A percentile compares a stretch with the other conserved stretches of the same genome.
These are phyloP conservation scores for Tetracladium maxilliforme DNA, from an alignment of 2,329 filamentous ascomycete genomes.

Conservation along the genomic window DNA sequence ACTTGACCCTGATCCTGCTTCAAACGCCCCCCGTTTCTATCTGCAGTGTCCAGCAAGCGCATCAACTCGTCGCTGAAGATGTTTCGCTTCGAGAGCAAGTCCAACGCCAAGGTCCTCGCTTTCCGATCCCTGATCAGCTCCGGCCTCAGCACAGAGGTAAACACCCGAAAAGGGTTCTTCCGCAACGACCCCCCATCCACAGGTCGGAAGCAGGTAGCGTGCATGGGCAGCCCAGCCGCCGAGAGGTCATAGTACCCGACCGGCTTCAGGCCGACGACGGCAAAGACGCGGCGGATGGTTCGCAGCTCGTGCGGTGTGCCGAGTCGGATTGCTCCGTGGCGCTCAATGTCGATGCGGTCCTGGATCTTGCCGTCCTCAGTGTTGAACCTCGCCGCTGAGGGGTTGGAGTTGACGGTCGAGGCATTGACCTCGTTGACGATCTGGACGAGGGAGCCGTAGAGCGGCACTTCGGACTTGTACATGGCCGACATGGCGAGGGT, in stretches of 20 bases:
- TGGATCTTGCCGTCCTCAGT: slow-evolving; percentile 7
- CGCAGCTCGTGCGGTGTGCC: slow-evolving; percentile 26
- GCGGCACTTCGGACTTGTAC: slow-evolving; percentile 18
- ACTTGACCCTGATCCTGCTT: slow-evolving; percentile 13
- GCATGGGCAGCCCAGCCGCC: slow-evolving; percentile 29
- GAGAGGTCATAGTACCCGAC: slow-evolving; percentile 37
- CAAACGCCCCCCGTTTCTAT: slow-evolving; percentile 13
- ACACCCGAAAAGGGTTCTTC: slow-evolving; percentile 28
- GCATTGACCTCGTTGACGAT: slow-evolving; percentile 13
- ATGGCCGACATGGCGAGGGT: slow-evolving; percentile 17
- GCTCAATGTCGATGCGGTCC: slow-evolving; percentile 15
- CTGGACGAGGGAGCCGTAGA: slow-evolving; percentile 16
- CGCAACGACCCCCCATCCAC: slow-evolving; percentile 15
- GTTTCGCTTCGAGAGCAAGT: slow-evolving; percentile 18
- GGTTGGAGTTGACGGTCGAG: slow-evolving; percentile 1
- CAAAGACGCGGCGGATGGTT: slow-evolving; percentile 27
- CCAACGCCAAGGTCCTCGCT: slow-evolving; percentile 15
- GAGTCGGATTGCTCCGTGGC: slow-evolving; percentile 32
- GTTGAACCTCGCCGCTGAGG: slow-evolving; percentile 1
- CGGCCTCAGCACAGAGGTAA: slow-evolving; percentile 23
- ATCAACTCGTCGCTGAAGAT: slow-evolving; percentile 25
- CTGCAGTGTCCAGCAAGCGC: slow-evolving; percentile 18
- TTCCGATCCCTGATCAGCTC: slow-evolving; percentile 20
- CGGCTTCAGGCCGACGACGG: slow-evolving; percentile 28
- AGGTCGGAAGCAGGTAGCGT: slow-evolving; percentile 35